Percentiles rank a stretch among this genome's conserved stretches.
Evolutionary conservation across 352 stramenopile genomes (phyloP).

Genomic region (Phytophthora litchii): DNA sequence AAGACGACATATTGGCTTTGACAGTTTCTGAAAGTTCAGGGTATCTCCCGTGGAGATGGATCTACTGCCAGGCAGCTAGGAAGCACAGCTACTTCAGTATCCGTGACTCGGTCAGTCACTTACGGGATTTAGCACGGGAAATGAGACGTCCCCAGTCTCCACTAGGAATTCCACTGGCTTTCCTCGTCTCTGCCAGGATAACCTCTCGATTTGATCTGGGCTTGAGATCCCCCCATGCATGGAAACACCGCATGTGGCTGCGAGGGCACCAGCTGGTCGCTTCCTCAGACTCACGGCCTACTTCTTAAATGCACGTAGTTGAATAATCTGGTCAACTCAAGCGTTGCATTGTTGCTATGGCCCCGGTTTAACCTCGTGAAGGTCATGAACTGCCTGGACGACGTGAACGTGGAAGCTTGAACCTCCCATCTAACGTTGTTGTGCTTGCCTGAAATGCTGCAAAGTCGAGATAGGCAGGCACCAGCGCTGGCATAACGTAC

Average conservation of each 20-base stretch:
- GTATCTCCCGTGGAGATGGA: constrained; percentile 11
- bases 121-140: constrained; percentile 7
- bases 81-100: background rate
- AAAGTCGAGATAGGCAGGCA: background rate
- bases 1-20: constrained; percentile 11
- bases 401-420: constrained; percentile 2
- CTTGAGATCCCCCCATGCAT: background rate
- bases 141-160: constrained; percentile 20
- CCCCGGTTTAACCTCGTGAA: background rate
- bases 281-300: background rate
- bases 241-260: constrained; percentile 5
- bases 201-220: constrained; percentile 13
- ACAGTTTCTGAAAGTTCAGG: background rate
- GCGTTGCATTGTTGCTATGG: background rate
- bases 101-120: background rate
- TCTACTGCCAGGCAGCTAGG: background rate
- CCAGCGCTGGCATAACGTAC: background rate
- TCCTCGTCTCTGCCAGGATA: constrained; percentile 19
- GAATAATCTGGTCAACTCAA: too few relatives aligned
- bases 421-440: constrained; percentile 7
- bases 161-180: constrained; percentile 20
- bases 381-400: too few relatives aligned
- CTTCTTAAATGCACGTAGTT: too few relatives aligned
- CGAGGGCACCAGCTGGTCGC: constrained; percentile 8
- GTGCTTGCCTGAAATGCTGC: background rate